Conservation (phyloP, 2,329 filamentous ascomycete genomes). For the Lecanicillium sp. region DNA sequence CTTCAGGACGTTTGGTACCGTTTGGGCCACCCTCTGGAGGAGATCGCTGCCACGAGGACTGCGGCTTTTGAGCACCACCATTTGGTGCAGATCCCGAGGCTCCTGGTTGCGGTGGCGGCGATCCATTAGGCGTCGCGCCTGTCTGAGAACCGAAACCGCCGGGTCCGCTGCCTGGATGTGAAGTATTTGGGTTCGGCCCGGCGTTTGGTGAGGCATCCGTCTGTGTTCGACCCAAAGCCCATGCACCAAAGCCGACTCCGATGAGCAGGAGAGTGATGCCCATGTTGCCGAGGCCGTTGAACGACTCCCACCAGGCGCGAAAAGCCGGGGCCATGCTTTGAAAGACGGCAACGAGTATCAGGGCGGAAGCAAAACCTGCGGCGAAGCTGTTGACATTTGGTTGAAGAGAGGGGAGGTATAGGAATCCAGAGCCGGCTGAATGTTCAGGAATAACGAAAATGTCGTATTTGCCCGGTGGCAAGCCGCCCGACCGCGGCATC, state of each 20-base stretch:
- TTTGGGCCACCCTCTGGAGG: slow-evolving; percentile 8
- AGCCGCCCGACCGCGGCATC: slow-evolving; percentile 59
- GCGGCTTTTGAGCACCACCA: slow-evolving; percentile 4
- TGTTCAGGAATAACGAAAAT: slow-evolving; percentile 95
- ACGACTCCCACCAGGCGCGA: slow-evolving; percentile 62
- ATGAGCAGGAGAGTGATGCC: slow-evolving; percentile 65
- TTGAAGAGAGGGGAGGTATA: slow-evolving; percentile 86
- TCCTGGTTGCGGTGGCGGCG: slow-evolving; percentile 26
- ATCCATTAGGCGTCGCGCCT: slow-evolving; percentile 9
- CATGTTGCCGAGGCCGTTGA: slow-evolving; percentile 63
- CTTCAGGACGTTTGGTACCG: slow-evolving; percentile 4
- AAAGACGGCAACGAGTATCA: slow-evolving; percentile 66
- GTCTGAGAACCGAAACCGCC: slow-evolving; percentile 2
- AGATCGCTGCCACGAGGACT: slow-evolving; percentile 8
- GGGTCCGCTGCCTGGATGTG: not conserved
- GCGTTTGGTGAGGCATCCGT: slow-evolving; percentile 20
- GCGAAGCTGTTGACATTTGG: slow-evolving; percentile 86
- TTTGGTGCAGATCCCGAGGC: slow-evolving; percentile 21
- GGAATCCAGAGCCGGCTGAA: slow-evolving; percentile 78
- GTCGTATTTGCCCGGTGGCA: slow-evolving; percentile 89
- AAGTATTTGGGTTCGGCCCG: slow-evolving; percentile 20
- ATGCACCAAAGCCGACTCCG: slow-evolving; percentile 67
- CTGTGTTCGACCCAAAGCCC: slow-evolving; percentile 46
- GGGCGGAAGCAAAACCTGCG: slow-evolving; percentile 71
- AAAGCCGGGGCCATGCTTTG: slow-evolving; percentile 65